Evolutionary conservation across 2,329 filamentous ascomycete species (phyloP).

Genomic region (Eutypella sp.): DNA sequence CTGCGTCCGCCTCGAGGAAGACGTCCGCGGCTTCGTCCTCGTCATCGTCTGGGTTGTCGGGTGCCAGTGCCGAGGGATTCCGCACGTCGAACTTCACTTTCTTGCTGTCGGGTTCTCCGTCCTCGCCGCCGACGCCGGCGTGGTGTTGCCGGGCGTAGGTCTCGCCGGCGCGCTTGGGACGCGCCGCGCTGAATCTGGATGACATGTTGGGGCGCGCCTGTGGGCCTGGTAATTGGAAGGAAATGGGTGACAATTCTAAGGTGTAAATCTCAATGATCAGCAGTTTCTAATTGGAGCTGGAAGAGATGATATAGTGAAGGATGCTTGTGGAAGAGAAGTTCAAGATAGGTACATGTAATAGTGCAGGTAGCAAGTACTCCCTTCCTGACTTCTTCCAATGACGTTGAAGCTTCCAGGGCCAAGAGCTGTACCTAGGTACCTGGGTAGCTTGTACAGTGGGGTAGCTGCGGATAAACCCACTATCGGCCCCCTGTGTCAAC

Average conservation of each 20-base stretch:
- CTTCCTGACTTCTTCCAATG: not conserved
- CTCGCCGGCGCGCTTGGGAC: conserved; percentile 80
- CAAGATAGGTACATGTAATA: too few species aligned
- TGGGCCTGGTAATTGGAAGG: conserved; percentile 1
- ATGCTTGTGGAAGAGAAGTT: not conserved
- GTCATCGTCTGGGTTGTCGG: conserved; percentile 65
- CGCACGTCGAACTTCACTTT: conserved; percentile 90
- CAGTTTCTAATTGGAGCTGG: too few species aligned
- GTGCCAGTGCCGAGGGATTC: conserved; percentile 86
- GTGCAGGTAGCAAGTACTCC: too few species aligned
- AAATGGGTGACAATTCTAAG: conserved; percentile 5
- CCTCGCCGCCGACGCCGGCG: conserved; percentile 42
- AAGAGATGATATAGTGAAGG: too few species aligned
- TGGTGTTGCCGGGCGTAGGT: conserved; percentile 73
- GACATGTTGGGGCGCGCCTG: conserved; percentile 39
- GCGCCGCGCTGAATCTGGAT: conserved; percentile 58
- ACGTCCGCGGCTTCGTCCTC: conserved; percentile 47
- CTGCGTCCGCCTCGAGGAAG: conserved; percentile 83
- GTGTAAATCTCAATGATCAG: too few species aligned
- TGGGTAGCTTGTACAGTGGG: not conserved
- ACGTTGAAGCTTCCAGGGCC: not conserved
- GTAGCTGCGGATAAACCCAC: not conserved
- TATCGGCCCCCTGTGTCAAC: not conserved
- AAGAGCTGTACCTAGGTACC: not conserved
- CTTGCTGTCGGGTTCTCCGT: conserved; percentile 52